Base-by-base conservation (phyloP, 768 basidiomycete species). In the Lactarius evosmus region DNA sequence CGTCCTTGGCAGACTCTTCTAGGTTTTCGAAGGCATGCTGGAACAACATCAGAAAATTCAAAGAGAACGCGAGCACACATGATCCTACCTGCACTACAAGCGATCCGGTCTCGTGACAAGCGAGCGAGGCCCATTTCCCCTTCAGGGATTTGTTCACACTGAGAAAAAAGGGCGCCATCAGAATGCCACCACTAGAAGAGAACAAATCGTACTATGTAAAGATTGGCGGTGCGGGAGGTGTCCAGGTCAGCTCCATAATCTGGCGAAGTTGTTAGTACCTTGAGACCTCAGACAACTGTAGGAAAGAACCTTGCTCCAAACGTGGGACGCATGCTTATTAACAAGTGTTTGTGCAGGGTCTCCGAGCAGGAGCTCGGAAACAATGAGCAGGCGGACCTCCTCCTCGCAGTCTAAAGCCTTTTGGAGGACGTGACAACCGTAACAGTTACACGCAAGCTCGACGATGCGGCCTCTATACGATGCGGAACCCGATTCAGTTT, bases 231-330 rank as follows among this genome's bases (percentile, higher is more conserved):
- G 90, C 90, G 41, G 91, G 91, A 25, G 88, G 80, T 2, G 89
- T 89, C 92, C 92, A 94, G 5, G 86, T 87, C 36, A 94, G 75
- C 73, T 94, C 92, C 92, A 94, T 94, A 69, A 94, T 91, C 88
- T 92, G 57, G 17, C 25, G 19, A 11, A 33, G 16, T 51, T 27
- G 27, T 32, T 3, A 41, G 49, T n/a, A 12, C 25, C 69, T 65
- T 70, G 36, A 53, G 56, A 40, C 52, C 22, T 40, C 40, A 46
- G 36, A 22, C 29, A 68, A 25, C 29, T 62, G 25, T 32, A 33
- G 27, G 19, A 12, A 51, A 29, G 14, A 44, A 89, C 89, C 81
- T 93, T 93, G 76, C 90, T 92, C 91, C 92, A 94, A 34, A 94
- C 92, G 72, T 94, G 92, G 54, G 90, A 91, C 1, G 91, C 91